phyloP scores from a whole-genome alignment of 2,329 filamentous ascomycete genomes.

The Chaetomiaceae sp. region DNA sequence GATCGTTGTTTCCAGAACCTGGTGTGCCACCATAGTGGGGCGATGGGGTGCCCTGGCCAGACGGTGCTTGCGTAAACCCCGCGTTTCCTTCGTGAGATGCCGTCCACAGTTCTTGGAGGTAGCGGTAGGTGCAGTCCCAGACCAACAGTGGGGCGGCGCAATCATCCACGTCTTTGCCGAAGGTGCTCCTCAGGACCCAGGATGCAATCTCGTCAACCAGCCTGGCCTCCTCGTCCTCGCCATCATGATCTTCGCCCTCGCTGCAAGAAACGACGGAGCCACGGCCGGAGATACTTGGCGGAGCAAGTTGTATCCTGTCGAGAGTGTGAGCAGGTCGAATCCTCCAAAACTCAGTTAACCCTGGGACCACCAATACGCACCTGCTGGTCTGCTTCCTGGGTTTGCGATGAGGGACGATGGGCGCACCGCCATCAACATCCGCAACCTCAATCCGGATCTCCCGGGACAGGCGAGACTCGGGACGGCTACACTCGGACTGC shows the following conservation, averaged over 20 bases:
- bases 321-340: constrained; percentile 4
- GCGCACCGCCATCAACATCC: constrained; percentile 11
- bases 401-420: constrained; percentile 1
- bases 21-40: constrained; percentile 17
- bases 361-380: constrained; percentile 10
- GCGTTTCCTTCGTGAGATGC: constrained; percentile 19
- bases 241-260: constrained; percentile 12
- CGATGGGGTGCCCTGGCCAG: constrained; percentile 19
- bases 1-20: constrained; percentile 8
- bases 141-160: constrained; percentile 25
- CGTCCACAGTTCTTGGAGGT: constrained; percentile 23
- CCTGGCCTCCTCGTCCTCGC: constrained; percentile 19
- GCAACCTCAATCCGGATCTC: constrained; percentile 20
- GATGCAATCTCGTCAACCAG: constrained; percentile 25
- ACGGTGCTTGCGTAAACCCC: constrained; percentile 12
- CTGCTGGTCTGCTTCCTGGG: constrained; percentile 13
- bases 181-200: constrained; percentile 24
- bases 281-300: not conserved
- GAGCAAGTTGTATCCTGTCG: constrained; percentile 8
- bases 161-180: constrained; percentile 26
- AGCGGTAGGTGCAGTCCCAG: constrained; percentile 26
- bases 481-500: constrained; percentile 26
- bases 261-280: constrained; percentile 3
- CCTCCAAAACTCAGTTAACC: no score
- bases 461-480: constrained; percentile 25